phyloP scores from a whole-genome alignment of 2,329 filamentous ascomycete genomes.

The Teratosphaeria zuluensis region DNA sequence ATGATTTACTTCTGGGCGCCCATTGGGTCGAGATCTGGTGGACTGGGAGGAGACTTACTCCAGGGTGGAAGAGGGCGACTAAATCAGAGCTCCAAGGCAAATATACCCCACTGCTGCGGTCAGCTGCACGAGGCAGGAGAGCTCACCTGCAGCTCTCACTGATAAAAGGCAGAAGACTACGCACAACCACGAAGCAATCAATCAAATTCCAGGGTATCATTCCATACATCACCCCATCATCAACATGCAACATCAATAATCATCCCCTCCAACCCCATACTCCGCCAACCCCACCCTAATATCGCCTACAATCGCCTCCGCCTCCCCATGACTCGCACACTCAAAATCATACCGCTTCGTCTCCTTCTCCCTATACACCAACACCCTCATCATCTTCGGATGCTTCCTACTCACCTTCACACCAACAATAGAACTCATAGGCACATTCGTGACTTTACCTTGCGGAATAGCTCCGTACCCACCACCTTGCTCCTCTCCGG shows the following conservation, averaged over 20 bases:
- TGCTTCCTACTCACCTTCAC: conserved; percentile 74
- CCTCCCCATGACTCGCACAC: conserved; percentile 60
- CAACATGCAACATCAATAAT: conserved; percentile 1
- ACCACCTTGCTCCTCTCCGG: conserved; percentile 23
- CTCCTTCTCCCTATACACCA: conserved; percentile 67
- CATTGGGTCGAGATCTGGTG: too few species aligned
- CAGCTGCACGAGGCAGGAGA: too few species aligned
- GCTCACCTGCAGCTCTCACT: too few species aligned
- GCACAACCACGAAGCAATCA: background rate
- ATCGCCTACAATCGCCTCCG: conserved; percentile 68
- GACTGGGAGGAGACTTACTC: too few species aligned
- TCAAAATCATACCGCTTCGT: conserved; percentile 80
- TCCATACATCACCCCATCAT: background rate
- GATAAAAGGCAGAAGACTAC: background rate
- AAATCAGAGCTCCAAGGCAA: too few species aligned
- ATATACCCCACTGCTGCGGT: too few species aligned
- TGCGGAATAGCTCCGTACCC: conserved; percentile 17
- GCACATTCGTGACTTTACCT: conserved; percentile 62
- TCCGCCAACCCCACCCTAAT: conserved; percentile 54
- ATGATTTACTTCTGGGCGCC: too few species aligned
- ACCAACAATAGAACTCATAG: conserved; percentile 72
- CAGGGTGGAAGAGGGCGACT: too few species aligned
- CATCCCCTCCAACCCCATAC: conserved; percentile 12
- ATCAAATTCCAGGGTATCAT: background rate
- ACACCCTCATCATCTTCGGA: conserved; percentile 68